Percentiles rank a stretch among this genome's conserved stretches.
phyloP scores from a whole-genome alignment of 768 basidiomycete genomes.

The Inosperma sp. region DNA sequence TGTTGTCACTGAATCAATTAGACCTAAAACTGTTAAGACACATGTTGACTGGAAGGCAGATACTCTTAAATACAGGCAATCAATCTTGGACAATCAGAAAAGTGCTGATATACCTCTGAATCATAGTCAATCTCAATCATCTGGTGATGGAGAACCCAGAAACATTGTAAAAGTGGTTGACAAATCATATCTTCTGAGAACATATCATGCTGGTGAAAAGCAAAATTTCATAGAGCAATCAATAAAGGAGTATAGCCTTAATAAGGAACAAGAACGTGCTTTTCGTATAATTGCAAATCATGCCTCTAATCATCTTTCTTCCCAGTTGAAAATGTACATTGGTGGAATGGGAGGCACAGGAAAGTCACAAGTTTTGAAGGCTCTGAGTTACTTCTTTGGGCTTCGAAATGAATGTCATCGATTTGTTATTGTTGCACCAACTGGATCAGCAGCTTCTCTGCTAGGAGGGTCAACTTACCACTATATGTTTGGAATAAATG shows the following conservation, averaged over 20 bases:
- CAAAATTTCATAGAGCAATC: neutral
- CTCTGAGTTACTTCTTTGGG: slow-evolving; percentile 23
- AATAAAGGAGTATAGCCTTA: neutral
- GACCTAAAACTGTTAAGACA: too few species aligned
- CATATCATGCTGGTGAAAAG: neutral
- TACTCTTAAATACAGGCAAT: too few species aligned
- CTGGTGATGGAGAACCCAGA: too few species aligned
- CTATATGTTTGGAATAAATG: slow-evolving; percentile 7
- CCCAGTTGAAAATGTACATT: slow-evolving; percentile 21
- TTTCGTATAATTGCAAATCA: slow-evolving; percentile 27
- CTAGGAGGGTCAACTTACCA: slow-evolving; percentile 21
- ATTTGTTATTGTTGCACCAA: slow-evolving; percentile 23
- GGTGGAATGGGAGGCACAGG: slow-evolving; percentile 18
- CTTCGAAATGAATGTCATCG: slow-evolving; percentile 22
- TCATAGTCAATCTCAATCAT: too few species aligned
- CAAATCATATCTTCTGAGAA: slow-evolving; percentile 17
- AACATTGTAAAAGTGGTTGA: slow-evolving; percentile 19
- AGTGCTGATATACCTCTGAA: too few species aligned
- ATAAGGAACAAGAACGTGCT: slow-evolving; percentile 19
- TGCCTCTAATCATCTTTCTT: neutral
- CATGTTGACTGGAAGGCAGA: too few species aligned
- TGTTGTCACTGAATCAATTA: too few species aligned
- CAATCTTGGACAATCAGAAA: too few species aligned
- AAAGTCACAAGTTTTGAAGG: slow-evolving; percentile 15
- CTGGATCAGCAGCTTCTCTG: too few species aligned